Conservation (phyloP, 805 yeast species). For the Metschnikowia gelsemii region DNA sequence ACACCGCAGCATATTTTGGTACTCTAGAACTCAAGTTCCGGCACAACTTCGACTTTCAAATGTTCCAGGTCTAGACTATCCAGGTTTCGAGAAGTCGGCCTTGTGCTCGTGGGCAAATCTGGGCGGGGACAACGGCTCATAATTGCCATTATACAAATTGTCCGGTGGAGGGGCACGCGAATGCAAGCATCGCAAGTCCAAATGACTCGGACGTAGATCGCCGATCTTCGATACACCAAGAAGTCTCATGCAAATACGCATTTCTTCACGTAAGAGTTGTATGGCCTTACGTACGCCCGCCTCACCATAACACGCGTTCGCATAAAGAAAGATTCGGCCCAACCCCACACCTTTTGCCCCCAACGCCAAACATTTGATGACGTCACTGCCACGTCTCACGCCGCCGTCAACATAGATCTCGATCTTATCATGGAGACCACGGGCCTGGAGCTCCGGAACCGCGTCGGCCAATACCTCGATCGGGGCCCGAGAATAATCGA, state of each 20-base stretch:
- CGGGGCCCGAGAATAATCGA: conserved; percentile 80
- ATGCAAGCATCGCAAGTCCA: conserved; percentile 16
- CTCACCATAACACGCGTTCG: conserved; percentile 63
- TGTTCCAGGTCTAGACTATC: too few relatives aligned
- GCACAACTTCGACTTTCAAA: too few relatives aligned
- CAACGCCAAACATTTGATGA: conserved; percentile 62
- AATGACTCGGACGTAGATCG: conserved; percentile 16
- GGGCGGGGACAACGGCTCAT: conserved; percentile 18
- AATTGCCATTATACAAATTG: conserved; percentile 15
- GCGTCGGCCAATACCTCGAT: conserved; percentile 73
- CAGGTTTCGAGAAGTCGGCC: neutral
- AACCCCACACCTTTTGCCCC: conserved; percentile 73
- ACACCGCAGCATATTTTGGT: too few relatives aligned
- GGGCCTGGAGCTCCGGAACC: conserved; percentile 49
- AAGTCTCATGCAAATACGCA: conserved; percentile 75
- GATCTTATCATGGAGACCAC: conserved; percentile 45
- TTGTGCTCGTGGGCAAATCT: conserved; percentile 12
- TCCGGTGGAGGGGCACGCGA: conserved; percentile 13
- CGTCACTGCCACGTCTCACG: conserved; percentile 65
- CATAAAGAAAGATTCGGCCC: conserved; percentile 66
- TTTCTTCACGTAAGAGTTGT: conserved; percentile 64
- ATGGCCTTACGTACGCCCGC: conserved; percentile 61
- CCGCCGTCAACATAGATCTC: conserved; percentile 70
- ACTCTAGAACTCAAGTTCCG: too few relatives aligned
- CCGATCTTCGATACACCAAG: conserved; percentile 63